phyloP scores from a whole-genome alignment of 2,329 filamentous ascomycete species.

The Alternaria longipes region DNA sequence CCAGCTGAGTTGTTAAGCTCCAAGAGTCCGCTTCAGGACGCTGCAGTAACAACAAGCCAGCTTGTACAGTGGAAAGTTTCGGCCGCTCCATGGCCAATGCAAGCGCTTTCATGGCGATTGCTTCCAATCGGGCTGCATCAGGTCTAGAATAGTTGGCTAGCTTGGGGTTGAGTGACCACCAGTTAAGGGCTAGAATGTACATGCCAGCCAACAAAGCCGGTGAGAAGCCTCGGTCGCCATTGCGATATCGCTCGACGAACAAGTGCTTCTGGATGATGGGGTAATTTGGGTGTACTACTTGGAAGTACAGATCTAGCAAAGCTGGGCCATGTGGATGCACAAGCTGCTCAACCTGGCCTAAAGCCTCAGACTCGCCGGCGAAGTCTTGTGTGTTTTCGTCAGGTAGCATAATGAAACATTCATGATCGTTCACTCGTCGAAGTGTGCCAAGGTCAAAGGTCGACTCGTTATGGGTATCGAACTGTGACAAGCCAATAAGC shows the following conservation, averaged over 20 bases:
- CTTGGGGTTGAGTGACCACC: slow-evolving; percentile 79
- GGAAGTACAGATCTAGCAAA: slow-evolving; percentile 83
- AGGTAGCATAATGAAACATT: slow-evolving; percentile 82
- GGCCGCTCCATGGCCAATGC: slow-evolving; percentile 81
- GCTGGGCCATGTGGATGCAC: slow-evolving; percentile 80
- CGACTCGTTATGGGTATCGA: slow-evolving; percentile 83
- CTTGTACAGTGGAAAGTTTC: slow-evolving; percentile 82
- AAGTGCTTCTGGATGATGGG: slow-evolving; percentile 84
- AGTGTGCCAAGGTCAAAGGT: slow-evolving; percentile 70
- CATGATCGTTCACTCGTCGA: slow-evolving; percentile 77
- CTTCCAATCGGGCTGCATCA: slow-evolving; percentile 76
- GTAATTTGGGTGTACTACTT: slow-evolving; percentile 80
- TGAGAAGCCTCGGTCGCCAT: slow-evolving; percentile 76
- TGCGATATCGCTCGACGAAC: slow-evolving; percentile 80
- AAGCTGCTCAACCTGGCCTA: slow-evolving; percentile 77
- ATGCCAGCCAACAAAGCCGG: slow-evolving; percentile 80
- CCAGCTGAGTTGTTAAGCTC: slow-evolving; percentile 85
- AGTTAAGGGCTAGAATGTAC: slow-evolving; percentile 86
- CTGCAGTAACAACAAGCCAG: slow-evolving; percentile 77
- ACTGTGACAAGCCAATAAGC: slow-evolving; percentile 81
- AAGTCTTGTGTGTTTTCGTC: slow-evolving; percentile 77
- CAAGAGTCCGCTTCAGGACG: slow-evolving; percentile 81
- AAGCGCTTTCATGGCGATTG: slow-evolving; percentile 75
- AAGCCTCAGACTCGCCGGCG: slow-evolving; percentile 73
- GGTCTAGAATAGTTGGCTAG: slow-evolving; percentile 72